Percentiles rank a stretch among this genome's conserved stretches.
phyloP scores from a whole-genome alignment of 352 stramenopile species.

The Globisporangium barbulae region DNA sequence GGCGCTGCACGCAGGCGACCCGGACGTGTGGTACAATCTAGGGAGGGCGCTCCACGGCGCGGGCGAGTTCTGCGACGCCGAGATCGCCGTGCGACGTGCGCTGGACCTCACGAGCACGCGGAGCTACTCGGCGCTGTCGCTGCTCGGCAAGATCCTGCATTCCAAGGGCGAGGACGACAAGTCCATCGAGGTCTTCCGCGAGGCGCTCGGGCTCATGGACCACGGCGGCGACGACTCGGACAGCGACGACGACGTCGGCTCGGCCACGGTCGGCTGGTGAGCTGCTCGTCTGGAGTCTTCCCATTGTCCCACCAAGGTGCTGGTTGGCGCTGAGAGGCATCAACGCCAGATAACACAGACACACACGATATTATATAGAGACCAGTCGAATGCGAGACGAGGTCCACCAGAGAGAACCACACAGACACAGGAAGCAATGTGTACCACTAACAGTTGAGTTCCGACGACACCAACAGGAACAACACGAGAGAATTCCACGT shows the following conservation, averaged over 20 bases:
- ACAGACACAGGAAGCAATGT: constrained; percentile 8
- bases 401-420: background rate
- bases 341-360: background rate
- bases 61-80: constrained; percentile 59
- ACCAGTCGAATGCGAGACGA: background rate
- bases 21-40: constrained; percentile 78
- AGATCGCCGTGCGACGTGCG: constrained; percentile 56
- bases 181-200: constrained; percentile 72
- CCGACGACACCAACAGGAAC: background rate
- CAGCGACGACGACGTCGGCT: constrained; percentile 68
- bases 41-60: constrained; percentile 55
- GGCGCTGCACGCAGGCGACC: constrained; percentile 53
- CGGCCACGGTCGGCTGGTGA: constrained; percentile 78
- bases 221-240: constrained; percentile 56
- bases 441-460: background rate
- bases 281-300: background rate
- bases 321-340: background rate
- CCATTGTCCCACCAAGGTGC: background rate
- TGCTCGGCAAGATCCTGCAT: constrained; percentile 83
- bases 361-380: constrained; percentile 9
- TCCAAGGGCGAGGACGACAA: constrained; percentile 74
- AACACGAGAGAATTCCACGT: background rate
- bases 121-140: constrained; percentile 66
- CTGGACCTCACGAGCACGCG: constrained; percentile 39
- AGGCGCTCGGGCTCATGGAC: constrained; percentile 70